These are phyloP conservation scores for Chenopodium berlandieri DNA, from an alignment of 148 eudicot species.

Conservation along the genomic window DNA sequence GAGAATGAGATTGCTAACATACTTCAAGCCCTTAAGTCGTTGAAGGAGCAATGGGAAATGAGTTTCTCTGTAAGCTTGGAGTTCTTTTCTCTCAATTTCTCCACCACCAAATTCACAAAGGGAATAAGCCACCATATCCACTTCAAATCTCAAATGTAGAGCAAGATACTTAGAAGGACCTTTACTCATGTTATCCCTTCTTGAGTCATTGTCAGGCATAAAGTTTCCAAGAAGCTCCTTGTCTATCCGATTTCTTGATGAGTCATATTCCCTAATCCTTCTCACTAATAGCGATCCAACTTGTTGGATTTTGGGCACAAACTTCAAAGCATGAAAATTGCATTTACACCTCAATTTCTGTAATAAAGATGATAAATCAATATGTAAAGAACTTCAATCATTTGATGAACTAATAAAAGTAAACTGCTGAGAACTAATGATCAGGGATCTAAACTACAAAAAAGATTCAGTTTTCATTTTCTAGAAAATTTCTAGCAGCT, in stretches of 20 bases:
- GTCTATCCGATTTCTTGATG: constrained; percentile 45
- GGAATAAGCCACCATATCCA: constrained; percentile 97
- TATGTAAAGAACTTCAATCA: neutral
- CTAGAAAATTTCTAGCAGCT: neutral
- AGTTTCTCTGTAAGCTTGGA: constrained; percentile 72
- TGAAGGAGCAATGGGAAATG: constrained; percentile 82
- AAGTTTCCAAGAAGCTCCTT: constrained; percentile 74
- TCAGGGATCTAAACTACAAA: neutral
- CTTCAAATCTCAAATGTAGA: constrained; percentile 90
- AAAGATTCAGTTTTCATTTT: neutral
- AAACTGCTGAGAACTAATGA: neutral
- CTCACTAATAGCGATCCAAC: constrained; percentile 59
- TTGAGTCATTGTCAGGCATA: constrained; percentile 32
- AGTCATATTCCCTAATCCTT: constrained; percentile 54
- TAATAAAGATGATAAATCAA: constrained; percentile 21
- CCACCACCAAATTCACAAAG: constrained; percentile 95
- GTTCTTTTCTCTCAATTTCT: constrained; percentile 61
- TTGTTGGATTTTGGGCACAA: constrained; percentile 70
- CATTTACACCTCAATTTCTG: constrained; percentile 96
- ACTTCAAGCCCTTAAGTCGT: constrained; percentile 61
- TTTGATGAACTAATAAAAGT: neutral
- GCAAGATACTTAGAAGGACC: constrained; percentile 69
- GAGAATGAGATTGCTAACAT: constrained; percentile 17
- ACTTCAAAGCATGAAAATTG: constrained; percentile 85
- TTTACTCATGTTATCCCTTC: constrained; percentile 19